A percentile compares a stretch with the other conserved stretches of the same genome.
Evolutionary conservation across 495 filamentous ascomycete genomes (phyloP).

Genomic region (Neurospora sp.): DNA sequence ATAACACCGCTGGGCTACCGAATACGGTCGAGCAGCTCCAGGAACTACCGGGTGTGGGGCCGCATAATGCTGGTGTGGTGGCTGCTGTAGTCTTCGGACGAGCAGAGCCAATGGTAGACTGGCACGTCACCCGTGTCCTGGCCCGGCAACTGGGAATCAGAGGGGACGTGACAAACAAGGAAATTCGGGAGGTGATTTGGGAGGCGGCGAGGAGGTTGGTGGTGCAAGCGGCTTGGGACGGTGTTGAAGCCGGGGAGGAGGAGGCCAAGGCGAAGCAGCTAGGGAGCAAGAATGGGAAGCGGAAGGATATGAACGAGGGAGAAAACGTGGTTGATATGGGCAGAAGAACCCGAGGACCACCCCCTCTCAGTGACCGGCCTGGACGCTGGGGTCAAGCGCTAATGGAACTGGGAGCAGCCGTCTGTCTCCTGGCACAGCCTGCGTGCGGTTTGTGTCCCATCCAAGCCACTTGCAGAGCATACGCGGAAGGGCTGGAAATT

Average conservation of each 20-base stretch:
- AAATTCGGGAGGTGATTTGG: constrained; percentile 21
- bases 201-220: constrained; percentile 32
- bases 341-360: background rate
- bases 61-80: constrained; percentile 35
- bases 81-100: constrained; percentile 35
- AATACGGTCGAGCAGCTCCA: constrained; percentile 14
- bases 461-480: background rate
- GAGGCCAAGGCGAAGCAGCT: background rate
- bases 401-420: background rate
- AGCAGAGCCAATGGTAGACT: constrained; percentile 34
- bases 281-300: background rate
- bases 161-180: background rate
- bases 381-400: constrained; percentile 1
- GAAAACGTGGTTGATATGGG: background rate
- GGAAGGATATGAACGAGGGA: background rate
- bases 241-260: background rate
- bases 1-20: too few species aligned
- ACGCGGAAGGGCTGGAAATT: background rate
- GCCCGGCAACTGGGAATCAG: constrained; percentile 31
- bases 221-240: constrained; percentile 22
- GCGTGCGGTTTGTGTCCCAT: background rate
- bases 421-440: background rate
- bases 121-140: constrained; percentile 35
- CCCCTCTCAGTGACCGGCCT: background rate
- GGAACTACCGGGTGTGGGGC: constrained; percentile 31